phyloP scores from a whole-genome alignment of 108 stramenopile genomes.

The Skeletonema grethae region DNA sequence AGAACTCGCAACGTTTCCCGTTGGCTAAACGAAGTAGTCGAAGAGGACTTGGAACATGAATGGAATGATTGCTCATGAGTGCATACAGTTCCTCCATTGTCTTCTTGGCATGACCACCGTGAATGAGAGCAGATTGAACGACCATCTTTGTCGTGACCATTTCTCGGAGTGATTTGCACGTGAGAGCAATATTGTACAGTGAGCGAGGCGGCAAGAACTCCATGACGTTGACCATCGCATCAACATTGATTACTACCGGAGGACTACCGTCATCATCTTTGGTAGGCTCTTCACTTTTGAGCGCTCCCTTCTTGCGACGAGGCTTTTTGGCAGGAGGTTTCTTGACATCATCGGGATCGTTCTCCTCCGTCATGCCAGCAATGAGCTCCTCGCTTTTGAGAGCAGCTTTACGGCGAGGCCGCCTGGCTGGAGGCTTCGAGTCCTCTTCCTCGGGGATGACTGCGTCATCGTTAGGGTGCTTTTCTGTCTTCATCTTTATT shows the following conservation, averaged over 20 bases:
- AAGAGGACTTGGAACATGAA: conserved; percentile 19
- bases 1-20: conserved; percentile 24
- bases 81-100: conserved; percentile 14
- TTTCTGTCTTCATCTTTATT: not conserved
- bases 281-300: not conserved
- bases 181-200: conserved; percentile 10
- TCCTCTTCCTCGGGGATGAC: not conserved
- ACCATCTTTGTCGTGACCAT: conserved; percentile 14
- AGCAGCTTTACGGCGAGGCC: not conserved
- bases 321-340: not conserved
- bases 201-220: conserved; percentile 4
- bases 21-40: conserved; percentile 21
- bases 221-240: conserved; percentile 15
- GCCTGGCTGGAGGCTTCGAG: not conserved
- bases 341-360: not conserved
- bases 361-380: not conserved
- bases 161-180: conserved; percentile 13
- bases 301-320: not conserved
- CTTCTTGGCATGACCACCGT: conserved; percentile 13
- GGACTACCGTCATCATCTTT: not conserved
- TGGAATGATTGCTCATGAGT: conserved; percentile 11
- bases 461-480: not conserved
- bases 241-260: too few relatives aligned
- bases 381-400: not conserved
- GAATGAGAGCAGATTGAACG: conserved; percentile 12